A percentile compares a stretch with the other conserved stretches of the same genome.
Evolutionary conservation across 1,284 basidiomycete species (phyloP).

Genomic region (Irpex sp.): DNA sequence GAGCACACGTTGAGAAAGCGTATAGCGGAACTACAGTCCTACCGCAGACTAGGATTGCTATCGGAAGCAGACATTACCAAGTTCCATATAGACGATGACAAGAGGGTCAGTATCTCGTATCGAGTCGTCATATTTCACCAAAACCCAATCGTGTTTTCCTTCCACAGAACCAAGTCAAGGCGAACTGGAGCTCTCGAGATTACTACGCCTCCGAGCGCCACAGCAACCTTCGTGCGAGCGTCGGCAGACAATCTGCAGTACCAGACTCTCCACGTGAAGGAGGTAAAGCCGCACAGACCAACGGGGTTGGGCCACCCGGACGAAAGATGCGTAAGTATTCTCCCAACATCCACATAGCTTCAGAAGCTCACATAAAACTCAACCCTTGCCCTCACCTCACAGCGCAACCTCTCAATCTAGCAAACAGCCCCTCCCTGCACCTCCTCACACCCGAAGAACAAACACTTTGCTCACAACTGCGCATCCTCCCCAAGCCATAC

Average conservation of each 20-base stretch:
- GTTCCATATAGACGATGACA: constrained; percentile 73
- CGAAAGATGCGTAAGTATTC: constrained; percentile 47
- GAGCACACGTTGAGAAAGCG: constrained; percentile 82
- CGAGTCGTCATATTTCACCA: constrained; percentile 1
- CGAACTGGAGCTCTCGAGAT: constrained; percentile 47
- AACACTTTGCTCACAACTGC: constrained; percentile 81
- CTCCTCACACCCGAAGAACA: constrained; percentile 86
- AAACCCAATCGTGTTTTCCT: constrained; percentile 1
- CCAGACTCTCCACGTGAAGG: constrained; percentile 55
- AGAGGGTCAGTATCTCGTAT: constrained; percentile 51
- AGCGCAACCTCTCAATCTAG: constrained; percentile 81
- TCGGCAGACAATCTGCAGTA: constrained; percentile 52
- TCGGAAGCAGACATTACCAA: constrained; percentile 85
- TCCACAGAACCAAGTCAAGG: constrained; percentile 53
- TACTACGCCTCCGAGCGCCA: constrained; percentile 51
- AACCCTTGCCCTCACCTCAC: not conserved
- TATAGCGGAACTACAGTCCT: constrained; percentile 87
- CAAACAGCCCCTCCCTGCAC: constrained; percentile 83
- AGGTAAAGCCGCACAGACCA: constrained; percentile 24
- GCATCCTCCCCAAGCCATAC: constrained; percentile 90
- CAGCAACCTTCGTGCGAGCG: constrained; percentile 35
- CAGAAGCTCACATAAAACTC: too few relatives aligned
- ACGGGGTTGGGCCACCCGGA: constrained; percentile 34
- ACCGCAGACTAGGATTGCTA: constrained; percentile 79
- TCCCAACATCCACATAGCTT: constrained; percentile 6